Conservation (phyloP, 345 rosid genomes). For the rapeseed (Brassica napus) region DNA sequence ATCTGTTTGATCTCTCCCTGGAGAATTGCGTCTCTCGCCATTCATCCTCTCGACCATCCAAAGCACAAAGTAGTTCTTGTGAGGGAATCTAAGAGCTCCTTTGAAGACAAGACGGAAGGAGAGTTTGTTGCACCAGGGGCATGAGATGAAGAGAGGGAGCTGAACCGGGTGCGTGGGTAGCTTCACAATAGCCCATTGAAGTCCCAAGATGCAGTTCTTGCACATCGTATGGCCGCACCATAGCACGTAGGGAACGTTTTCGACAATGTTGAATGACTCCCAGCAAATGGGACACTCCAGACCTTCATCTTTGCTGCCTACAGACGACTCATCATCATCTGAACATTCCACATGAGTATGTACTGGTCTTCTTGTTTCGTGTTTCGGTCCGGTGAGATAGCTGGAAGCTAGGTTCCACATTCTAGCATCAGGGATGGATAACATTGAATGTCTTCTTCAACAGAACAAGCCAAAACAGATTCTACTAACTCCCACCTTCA, state of each 20-base stretch:
- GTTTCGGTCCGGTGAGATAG: conserved; percentile 46
- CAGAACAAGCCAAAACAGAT: background rate
- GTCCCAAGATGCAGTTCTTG: conserved; percentile 79
- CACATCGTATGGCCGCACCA: conserved; percentile 95
- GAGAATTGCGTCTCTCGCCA: conserved; percentile 57
- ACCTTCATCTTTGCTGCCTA: conserved; percentile 66
- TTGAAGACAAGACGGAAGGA: conserved; percentile 78
- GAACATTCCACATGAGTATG: conserved; percentile 62
- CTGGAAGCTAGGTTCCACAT: conserved; percentile 72
- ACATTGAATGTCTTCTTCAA: conserved; percentile 12
- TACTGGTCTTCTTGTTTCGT: conserved; percentile 36
- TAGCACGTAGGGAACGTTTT: conserved; percentile 80
- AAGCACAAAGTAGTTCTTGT: conserved; percentile 81
- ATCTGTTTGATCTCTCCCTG: conserved; percentile 36
- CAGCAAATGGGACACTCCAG: conserved; percentile 91
- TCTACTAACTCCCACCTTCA: conserved; percentile 12
- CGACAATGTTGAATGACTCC: conserved; percentile 91
- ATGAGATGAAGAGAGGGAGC: conserved; percentile 84
- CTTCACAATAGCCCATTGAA: conserved; percentile 75
- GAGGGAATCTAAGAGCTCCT: conserved; percentile 76
- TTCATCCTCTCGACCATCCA: conserved; percentile 98
- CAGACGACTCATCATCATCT: conserved; percentile 52
- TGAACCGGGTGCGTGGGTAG: conserved; percentile 74
- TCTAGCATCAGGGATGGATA: conserved; percentile 35
- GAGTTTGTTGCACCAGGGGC: conserved; percentile 88